These are phyloP conservation scores for Trypanosoma melophagium DNA, from an alignment of 208 protist species.

Conservation along the genomic window DNA sequence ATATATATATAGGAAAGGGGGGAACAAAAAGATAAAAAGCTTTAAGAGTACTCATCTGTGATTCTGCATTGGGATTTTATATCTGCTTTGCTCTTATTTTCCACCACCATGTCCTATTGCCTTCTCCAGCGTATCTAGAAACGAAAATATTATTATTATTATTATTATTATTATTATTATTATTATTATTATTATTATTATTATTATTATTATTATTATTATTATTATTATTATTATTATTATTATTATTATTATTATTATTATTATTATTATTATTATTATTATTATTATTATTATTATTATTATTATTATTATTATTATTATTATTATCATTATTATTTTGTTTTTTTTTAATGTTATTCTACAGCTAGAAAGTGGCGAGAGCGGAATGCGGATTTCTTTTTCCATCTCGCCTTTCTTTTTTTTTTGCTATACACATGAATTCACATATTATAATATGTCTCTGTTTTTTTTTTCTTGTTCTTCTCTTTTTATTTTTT, in stretches of 20 bases:
- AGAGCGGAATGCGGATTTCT: background rate
- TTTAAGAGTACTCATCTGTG: background rate
- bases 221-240: too few relatives aligned
- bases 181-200: too few relatives aligned
- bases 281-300: background rate
- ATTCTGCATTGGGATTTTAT: background rate
- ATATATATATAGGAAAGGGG: background rate
- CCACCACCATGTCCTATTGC: too few relatives aligned
- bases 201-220: too few relatives aligned
- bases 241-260: background rate
- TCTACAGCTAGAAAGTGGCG: background rate
- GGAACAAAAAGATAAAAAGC: background rate
- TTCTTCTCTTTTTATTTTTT: too few relatives aligned
- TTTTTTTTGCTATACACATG: conserved; percentile 13
- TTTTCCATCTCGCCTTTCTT: conserved; percentile 1
- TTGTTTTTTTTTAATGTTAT: conserved; percentile 15
- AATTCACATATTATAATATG: too few relatives aligned
- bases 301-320: conserved; percentile 8
- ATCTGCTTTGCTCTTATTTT: too few relatives aligned
- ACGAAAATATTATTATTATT: too few relatives aligned
- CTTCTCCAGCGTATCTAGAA: too few relatives aligned
- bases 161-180: too few relatives aligned
- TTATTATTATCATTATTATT: background rate
- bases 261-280: background rate
- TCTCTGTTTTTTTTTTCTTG: too few relatives aligned